Conservation (phyloP, 495 filamentous ascomycete genomes). For the Daldinia bambusicola region DNA sequence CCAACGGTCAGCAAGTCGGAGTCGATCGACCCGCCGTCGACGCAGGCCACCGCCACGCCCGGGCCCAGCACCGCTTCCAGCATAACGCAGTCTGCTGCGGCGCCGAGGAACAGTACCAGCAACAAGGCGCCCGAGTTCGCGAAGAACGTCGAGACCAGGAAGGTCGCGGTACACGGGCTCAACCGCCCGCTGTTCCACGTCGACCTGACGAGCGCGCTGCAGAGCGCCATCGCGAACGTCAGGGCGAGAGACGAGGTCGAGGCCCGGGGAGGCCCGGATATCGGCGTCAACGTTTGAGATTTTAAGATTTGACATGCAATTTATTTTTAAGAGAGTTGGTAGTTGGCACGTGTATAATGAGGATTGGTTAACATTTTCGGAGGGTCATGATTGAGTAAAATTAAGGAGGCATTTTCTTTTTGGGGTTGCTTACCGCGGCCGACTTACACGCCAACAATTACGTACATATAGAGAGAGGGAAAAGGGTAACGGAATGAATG, state of each 20-base stretch:
- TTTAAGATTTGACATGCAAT: not conserved
- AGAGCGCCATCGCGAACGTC: conserved; percentile 86
- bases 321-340: too few relatives aligned
- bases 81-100: conserved; percentile 36
- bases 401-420: not conserved
- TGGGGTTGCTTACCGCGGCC: not conserved
- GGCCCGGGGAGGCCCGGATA: conserved; percentile 33
- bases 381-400: not conserved
- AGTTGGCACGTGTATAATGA: not conserved
- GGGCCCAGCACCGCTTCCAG: conserved; percentile 43
- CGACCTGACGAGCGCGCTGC: conserved; percentile 89
- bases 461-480: not conserved
- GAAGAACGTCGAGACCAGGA: conserved; percentile 18
- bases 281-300: conserved; percentile 30
- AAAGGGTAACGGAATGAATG: too few relatives aligned
- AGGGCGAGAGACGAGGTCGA: conserved; percentile 58
- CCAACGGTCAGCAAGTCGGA: conserved; percentile 44
- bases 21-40: conserved; percentile 23
- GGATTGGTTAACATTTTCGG: not conserved
- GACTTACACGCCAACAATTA: not conserved
- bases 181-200: conserved; percentile 95
- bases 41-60: conserved; percentile 46
- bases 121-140: conserved; percentile 37
- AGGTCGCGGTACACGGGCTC: conserved; percentile 80
- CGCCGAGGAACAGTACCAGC: conserved; percentile 28